Evolutionary conservation across 176 grass and related monocot genomes (phyloP), one percentile per base, ranked within the genome.

Genomic region (Ensete ventricosum): DNA sequence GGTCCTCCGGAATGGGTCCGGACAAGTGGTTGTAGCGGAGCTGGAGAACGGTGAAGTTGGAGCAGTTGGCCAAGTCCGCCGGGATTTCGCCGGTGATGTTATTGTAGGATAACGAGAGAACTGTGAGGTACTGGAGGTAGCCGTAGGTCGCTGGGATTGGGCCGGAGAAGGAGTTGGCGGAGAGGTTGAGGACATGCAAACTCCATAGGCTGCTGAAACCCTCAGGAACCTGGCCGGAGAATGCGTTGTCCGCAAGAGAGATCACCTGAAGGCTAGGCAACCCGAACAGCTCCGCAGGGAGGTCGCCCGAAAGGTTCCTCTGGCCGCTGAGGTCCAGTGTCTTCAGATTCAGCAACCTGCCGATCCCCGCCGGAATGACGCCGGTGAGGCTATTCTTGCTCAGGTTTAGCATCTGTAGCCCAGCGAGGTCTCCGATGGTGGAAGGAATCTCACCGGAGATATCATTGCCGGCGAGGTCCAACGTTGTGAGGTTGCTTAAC

Each of bases 161-260:
- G 19, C 91, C 95, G 0, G 95, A 79, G 84, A 99, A 99, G 62
- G 84, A 85, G 73, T 99, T 99, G n/a, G 49, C 73, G 1, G 95
- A 85, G 11, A 99, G 81, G 17, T 99, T 94, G 52, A 99, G 95
- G 55, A 85, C 78, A 1, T 82, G 73, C 66, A 99, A 83, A 55
- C 95, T 91, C 91, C 91, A 92, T n/a, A 99, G 91, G 51, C 95
- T 99, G 82, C 95, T 99, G 81, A 99, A 94, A n/a, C 95, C 95
- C 80, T 94, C 95, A 3, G 95, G 86, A 17, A 99, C 83, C 53
- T 91, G 83, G 7, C 91, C 95, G 2, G 84, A 99, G 69, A 94
- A 85, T 9, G 78, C 89, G 83, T 99, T 99, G 2, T 69, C 84
- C 8, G 91, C 88, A 1, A 99, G 85, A 9, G 90, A 99, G 16